phyloP scores from a whole-genome alignment of 257 asterid species.

The Solanum arcanum region DNA sequence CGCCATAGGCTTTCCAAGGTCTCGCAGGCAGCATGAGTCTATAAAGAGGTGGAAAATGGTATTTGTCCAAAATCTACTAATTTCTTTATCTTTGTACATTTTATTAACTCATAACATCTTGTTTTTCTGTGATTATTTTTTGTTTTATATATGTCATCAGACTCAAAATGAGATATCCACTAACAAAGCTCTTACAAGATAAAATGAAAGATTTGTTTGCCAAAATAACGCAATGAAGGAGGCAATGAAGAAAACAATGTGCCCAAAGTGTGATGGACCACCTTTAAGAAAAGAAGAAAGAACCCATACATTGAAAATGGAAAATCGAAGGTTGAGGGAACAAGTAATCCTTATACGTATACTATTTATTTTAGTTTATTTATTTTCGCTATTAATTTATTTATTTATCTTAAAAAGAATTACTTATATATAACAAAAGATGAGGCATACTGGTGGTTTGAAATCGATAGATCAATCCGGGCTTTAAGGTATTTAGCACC shows the following conservation, averaged over 20 bases:
- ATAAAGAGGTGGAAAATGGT: too few species aligned
- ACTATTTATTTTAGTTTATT: not conserved
- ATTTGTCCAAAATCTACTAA: too few species aligned
- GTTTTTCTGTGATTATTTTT: too few species aligned
- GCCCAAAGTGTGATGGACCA: not conserved
- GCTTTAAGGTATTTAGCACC: too few species aligned
- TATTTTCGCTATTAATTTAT: not conserved
- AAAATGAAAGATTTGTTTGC: too few species aligned
- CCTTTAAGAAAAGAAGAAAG: not conserved
- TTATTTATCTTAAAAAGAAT: too few species aligned
- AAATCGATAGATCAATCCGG: too few species aligned
- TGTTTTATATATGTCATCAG: not conserved
- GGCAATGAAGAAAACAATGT: not conserved
- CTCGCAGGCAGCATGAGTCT: too few species aligned
- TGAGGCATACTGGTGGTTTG: too few species aligned
- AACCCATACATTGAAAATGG: not conserved
- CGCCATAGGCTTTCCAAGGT: too few species aligned
- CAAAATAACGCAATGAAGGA: not conserved
- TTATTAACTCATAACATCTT: not conserved
- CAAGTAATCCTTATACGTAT: not conserved
- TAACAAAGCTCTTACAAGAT: not conserved
- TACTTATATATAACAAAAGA: too few species aligned
- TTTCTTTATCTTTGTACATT: not conserved
- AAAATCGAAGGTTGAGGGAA: not conserved
- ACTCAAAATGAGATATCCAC: not conserved